Percentiles rank a stretch among this genome's conserved stretches.
Evolutionary conservation across 2,329 filamentous ascomycete species (phyloP).

Genomic region (Pseudogymnoascus sp.): DNA sequence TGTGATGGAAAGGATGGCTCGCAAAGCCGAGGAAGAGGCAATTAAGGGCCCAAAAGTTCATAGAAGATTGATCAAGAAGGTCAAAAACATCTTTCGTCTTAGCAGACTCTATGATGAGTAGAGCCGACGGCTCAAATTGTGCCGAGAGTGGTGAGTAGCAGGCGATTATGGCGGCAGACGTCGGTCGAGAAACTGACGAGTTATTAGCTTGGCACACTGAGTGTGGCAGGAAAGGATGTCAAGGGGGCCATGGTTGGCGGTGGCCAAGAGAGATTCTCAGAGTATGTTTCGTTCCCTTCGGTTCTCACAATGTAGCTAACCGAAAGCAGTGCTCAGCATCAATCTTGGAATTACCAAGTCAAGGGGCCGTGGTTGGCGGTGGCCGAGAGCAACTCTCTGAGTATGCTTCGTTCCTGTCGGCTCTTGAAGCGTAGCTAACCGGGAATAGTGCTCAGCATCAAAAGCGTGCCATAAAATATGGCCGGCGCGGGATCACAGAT

Average conservation of each 20-base stretch:
- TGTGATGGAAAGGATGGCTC: constrained; percentile 1
- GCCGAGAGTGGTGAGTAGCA: background rate
- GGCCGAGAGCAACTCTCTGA: background rate
- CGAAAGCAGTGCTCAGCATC: background rate
- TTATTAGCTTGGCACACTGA: constrained; percentile 1
- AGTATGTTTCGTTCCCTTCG: background rate
- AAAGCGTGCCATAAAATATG: background rate
- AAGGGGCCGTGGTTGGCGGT: background rate
- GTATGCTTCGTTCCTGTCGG: background rate
- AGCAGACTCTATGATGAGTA: constrained; percentile 6
- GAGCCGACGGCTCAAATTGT: background rate
- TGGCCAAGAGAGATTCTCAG: background rate
- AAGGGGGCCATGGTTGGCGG: background rate
- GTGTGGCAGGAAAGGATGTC: background rate
- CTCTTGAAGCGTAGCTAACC: background rate
- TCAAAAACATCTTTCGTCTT: background rate
- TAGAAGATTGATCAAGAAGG: background rate
- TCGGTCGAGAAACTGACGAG: background rate
- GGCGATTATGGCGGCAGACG: background rate
- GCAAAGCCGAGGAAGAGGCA: background rate
- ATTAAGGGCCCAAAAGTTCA: background rate
- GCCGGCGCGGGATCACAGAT: background rate
- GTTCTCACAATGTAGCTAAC: background rate
- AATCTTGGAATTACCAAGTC: background rate
- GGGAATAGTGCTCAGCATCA: background rate